These are phyloP conservation scores for Fusarium succisae DNA, from an alignment of 2,329 filamentous ascomycete genomes.

Conservation along the genomic window DNA sequence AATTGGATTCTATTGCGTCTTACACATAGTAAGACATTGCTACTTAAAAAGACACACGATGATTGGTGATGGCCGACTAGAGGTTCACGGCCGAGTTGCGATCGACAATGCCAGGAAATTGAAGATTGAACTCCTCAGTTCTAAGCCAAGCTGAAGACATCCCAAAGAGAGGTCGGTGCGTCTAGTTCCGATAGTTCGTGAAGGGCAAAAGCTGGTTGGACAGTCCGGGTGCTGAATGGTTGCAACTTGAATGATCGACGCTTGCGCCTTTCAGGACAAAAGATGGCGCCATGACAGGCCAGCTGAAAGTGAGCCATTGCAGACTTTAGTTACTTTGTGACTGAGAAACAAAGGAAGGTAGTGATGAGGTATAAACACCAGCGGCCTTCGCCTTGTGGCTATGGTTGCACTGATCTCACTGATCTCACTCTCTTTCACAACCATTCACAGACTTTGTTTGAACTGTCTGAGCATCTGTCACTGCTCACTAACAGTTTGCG, in stretches of 20 bases:
- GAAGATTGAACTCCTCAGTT: neutral
- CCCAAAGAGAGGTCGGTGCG: neutral
- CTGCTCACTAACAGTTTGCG: neutral
- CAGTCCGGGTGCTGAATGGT: constrained; percentile 2
- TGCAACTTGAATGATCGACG: constrained; percentile 29
- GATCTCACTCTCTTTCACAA: neutral
- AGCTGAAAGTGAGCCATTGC: constrained; percentile 2
- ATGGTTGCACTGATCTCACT: constrained; percentile 13
- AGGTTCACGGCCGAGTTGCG: neutral
- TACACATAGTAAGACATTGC: neutral
- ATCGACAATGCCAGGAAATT: constrained; percentile 12
- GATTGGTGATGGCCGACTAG: neutral
- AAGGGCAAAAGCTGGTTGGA: constrained; percentile 18
- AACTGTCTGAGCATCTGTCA: neutral
- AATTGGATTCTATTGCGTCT: constrained; percentile 5
- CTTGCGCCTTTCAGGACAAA: constrained; percentile 26
- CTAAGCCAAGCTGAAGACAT: constrained; percentile 7
- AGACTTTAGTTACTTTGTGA: neutral
- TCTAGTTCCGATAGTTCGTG: constrained; percentile 23
- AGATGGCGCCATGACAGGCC: constrained; percentile 31
- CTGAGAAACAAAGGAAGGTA: neutral
- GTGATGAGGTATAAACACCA: constrained; percentile 21
- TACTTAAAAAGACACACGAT: neutral
- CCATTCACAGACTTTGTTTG: neutral
- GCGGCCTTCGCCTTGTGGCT: constrained; percentile 3